These are phyloP conservation scores for Polygonum aviculare DNA, from an alignment of 148 eudicot species.

Conservation along the genomic window DNA sequence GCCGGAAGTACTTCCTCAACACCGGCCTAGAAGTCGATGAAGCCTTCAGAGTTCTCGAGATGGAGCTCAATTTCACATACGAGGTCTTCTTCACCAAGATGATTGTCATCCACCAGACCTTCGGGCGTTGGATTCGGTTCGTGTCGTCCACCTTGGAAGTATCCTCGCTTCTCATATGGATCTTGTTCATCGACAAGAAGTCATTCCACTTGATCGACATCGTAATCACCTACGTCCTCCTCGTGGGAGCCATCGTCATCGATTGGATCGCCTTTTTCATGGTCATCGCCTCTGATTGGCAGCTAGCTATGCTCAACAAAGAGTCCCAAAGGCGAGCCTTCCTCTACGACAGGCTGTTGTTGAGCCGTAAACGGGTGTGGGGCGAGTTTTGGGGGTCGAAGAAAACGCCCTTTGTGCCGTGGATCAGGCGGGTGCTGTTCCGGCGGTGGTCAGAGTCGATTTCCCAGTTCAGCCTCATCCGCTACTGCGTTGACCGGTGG, in stretches of 20 bases:
- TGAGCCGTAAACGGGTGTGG: background rate
- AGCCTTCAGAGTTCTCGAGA: constrained; percentile 42
- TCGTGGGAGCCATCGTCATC: constrained; percentile 24
- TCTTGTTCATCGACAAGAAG: background rate
- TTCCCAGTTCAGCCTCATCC: constrained; percentile 20
- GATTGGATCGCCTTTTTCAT: constrained; percentile 25
- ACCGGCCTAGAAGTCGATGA: constrained; percentile 12
- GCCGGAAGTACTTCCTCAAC: constrained; percentile 32
- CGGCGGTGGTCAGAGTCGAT: constrained; percentile 28
- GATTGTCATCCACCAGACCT: constrained; percentile 14
- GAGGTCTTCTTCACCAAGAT: constrained; percentile 42
- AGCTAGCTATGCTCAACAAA: background rate
- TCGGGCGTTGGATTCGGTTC: constrained; percentile 16
- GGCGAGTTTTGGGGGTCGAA: background rate
- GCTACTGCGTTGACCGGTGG: constrained; percentile 23
- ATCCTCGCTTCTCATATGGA: constrained; percentile 20
- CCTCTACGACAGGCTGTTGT: background rate
- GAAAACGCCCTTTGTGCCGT: background rate
- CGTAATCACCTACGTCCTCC: constrained; percentile 17
- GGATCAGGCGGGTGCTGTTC: background rate
- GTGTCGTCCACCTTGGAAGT: constrained; percentile 12
- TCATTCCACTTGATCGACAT: constrained; percentile 17
- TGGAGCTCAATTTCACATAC: constrained; percentile 43
- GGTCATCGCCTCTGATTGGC: constrained; percentile 34
- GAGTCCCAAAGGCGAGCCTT: background rate